Evolutionary conservation across 169 alveolate species (phyloP).

Genomic region (Eimeria necatrix): DNA sequence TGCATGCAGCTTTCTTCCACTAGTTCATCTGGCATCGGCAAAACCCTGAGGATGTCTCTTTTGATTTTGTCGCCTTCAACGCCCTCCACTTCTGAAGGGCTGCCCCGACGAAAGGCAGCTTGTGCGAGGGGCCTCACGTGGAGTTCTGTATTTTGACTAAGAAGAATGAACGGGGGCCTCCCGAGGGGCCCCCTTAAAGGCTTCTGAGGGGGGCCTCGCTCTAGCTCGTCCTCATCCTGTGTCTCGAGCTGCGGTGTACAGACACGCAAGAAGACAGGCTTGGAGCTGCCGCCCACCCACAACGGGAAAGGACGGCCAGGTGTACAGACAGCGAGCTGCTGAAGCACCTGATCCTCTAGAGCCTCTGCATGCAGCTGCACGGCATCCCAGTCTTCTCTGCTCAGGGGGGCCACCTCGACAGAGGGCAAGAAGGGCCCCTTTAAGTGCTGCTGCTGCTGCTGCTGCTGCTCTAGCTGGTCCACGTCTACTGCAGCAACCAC

Average conservation of each 20-base stretch:
- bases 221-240: not conserved
- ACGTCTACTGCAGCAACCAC: conserved; percentile 55
- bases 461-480: conserved; percentile 56
- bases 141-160: conserved; percentile 67
- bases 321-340: conserved; percentile 68
- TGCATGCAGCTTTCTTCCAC: not conserved
- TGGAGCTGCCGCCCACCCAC: conserved; percentile 47
- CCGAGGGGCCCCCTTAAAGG: not conserved
- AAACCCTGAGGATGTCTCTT: conserved; percentile 11
- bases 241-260: conserved; percentile 27
- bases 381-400: conserved; percentile 79
- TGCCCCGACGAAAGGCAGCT: conserved; percentile 35
- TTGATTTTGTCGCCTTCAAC: not conserved
- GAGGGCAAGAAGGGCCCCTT: not conserved
- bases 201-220: not conserved
- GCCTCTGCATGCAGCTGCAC: conserved; percentile 76
- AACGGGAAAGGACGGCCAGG: conserved; percentile 73
- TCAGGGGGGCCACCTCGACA: conserved; percentile 65
- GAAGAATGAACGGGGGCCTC: conserved; percentile 73
- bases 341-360: conserved; percentile 65
- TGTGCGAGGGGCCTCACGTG: conserved; percentile 76
- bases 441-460: conserved; percentile 28
- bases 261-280: conserved; percentile 60
- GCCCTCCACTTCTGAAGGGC: not conserved
- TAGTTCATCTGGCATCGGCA: conserved; percentile 42